Base-by-base conservation (phyloP, 495 filamentous ascomycete species). In the Viridothelium virens region DNA sequence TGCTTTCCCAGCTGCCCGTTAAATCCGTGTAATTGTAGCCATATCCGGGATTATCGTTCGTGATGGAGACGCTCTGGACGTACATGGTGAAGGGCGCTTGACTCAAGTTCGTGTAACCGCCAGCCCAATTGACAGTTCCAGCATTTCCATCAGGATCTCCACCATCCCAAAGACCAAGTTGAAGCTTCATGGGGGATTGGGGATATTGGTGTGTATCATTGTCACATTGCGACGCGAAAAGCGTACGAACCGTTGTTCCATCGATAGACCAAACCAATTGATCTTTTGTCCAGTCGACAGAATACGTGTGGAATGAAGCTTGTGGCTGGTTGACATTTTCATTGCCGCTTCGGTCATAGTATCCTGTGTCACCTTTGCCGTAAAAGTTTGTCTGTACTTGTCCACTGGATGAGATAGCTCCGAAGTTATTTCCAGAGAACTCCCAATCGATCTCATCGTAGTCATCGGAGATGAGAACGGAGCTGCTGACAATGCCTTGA, bases 401-500 rank as follows among this genome's bases (percentile, higher is more conserved):
- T 10, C 53, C 53, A 36, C 6, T 3, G 33, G 81, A 72, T 41
- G 78, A 79, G 2, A 53, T 88, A 38, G 82, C 72, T 16, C 62
- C 66, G 16, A 67, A 66, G 65, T 70, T 64, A 59, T 78, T 79
- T 12, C 68, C 89, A 33, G 90, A 81, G 79, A 90, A 92, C 73
- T 93, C 91, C 87, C 88, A 93, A 74, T 96, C 92, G 63, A 96
- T 87, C 74, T 96, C 92, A 72, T 96, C 92, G 25, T 94, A 80
- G 69, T 89, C 86, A 69, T 95, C 91, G 37, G 89, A 92, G 69
- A 91, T 83, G 70, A 93, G 79, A 50, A 95, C 90, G 64, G 92
- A 85, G 65, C 87, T 91, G 77, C 88, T 91, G 73, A 95, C 85
- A 67, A 96, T 86, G 67, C 91, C 91, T n/a, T 77, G 78, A 25